Evolutionary conservation across 192 early-diverging fungal genomes (phyloP), one percentile per base, ranked within the genome.

Genomic region (Backusella liffmaniae): DNA sequence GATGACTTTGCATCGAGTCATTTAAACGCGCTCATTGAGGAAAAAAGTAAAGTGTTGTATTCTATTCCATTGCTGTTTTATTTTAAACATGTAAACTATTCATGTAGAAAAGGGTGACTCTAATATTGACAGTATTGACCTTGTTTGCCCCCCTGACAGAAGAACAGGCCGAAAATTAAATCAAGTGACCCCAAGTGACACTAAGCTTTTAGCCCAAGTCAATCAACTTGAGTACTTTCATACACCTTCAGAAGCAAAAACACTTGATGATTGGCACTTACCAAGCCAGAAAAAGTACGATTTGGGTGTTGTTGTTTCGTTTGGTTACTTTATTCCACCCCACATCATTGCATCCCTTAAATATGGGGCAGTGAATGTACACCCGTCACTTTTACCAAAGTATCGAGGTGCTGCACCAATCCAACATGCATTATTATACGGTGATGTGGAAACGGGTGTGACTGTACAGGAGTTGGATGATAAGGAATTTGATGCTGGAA

Each of bases 331-430:
- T 73, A 75, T 98, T 29, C 92, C 97, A 1, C 66, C 78, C n/a
- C 41, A 84, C 32, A 80, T 98, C n/a, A 90, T 97, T 65, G 73
- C 80, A 1, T 72, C 83, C 1, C 95, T 97, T 77, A 85, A 80
- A 6, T 76, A 82, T 35, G 92, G 90, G 29, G 91, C 92, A 12
- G 79, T 98, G 41, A 98, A 98, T 77, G 90, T 97, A 5, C 97
- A 98, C 75, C 97, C 97, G n/a, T 97, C 96, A 10, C 82, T 98
- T 41, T 80, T 98, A 44, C 97, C 97, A 36, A 90, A 89, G 86
- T 97, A 96, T 79, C 90, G 97, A n/a, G 97, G 97, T 18, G 91
- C 97, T 15, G 90, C 97, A 12, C 97, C 97, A 10, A 87, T 98
- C 59, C 94, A 98, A 73, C 85, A 94, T 21, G 84, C 96, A 0